phyloP scores from a whole-genome alignment of 768 basidiomycete species.

The Hygrophoropsis aurantiaca region DNA sequence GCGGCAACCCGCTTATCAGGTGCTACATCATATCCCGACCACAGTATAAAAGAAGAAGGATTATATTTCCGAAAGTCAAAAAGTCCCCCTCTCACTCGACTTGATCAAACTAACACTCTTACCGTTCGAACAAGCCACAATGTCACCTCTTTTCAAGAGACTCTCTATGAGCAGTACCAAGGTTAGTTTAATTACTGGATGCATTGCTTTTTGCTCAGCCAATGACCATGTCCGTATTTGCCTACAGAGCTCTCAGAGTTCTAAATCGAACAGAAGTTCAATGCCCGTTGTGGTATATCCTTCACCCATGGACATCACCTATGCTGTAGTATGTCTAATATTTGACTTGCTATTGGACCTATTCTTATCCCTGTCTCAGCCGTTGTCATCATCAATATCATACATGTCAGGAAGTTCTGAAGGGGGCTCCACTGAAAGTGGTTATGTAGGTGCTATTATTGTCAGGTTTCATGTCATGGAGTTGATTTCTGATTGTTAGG shows the following conservation, averaged over 20 bases:
- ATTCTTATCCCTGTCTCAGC: slow-evolving; percentile 6
- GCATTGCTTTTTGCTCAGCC: not conserved
- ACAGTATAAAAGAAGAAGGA: slow-evolving; percentile 18
- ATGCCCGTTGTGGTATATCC: slow-evolving; percentile 13
- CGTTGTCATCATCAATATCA: slow-evolving; percentile 10
- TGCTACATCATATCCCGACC: too few relatives aligned
- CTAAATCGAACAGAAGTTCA: slow-evolving; percentile 15
- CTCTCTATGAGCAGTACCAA: slow-evolving; percentile 17
- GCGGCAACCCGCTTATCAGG: slow-evolving; percentile 2
- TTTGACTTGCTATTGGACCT: not conserved
- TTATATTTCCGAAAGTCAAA: not conserved
- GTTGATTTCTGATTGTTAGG: slow-evolving; percentile 7
- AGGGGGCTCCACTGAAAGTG: not conserved
- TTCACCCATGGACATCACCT: slow-evolving; percentile 20
- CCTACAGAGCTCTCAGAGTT: slow-evolving; percentile 12
- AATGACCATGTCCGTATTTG: not conserved
- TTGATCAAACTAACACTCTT: not conserved
- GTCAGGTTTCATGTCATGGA: not conserved
- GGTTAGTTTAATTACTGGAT: slow-evolving; percentile 7
- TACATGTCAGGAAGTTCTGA: not conserved
- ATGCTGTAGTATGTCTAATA: slow-evolving; percentile 15
- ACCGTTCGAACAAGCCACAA: slow-evolving; percentile 3
- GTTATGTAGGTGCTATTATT: slow-evolving; percentile 14
- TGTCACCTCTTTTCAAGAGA: slow-evolving; percentile 23
- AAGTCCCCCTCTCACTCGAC: not conserved